Evolutionary conservation across 78 protist genomes (phyloP), one percentile per base, ranked within the genome.

Genomic region (Protostelium mycophagum): DNA sequence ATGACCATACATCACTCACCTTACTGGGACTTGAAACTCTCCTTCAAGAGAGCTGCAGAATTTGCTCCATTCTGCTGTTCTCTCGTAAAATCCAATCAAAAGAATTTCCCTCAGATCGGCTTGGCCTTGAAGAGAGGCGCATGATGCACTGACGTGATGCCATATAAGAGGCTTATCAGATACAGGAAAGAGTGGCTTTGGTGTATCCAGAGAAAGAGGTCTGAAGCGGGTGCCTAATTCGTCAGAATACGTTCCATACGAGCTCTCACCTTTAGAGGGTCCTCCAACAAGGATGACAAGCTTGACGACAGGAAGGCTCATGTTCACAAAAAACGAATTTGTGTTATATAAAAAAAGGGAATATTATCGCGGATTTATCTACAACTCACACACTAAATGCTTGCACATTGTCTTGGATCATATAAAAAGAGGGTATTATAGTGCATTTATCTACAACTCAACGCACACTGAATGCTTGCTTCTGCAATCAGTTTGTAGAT

Each of bases 141-240:
- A 37, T 38, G 91, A 84, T 63, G 92, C 91, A 37, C 86, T 89
- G 35, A 94, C 88, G 28, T 94, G 96, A 83, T 94, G 96, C 86
- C 86, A 91, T 28, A 94, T 86, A 93, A 94, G 92, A 85, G 94
- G 95, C 38, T 90, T 91, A 28, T 95, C 96, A 36, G 95, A 94
- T 35, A 94, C 85, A 83, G 96, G 96, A 39, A 94, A 94, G 35
- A 94, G 88, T 5, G 93, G 88, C 84, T 94, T 94, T 28, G 96
- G 96, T 84, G 86, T 37, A n/a, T 91, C 94, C 37, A 94, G 51
- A 35, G 96, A 94, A 1, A 94, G 31, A 39, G 96, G 96, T 83
- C 96, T 87, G 87, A 94, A 94, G 84, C 96, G 90, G 36, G 95
- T 92, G 0, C 96, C 96, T 51, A 25, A 16, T 51, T 51, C 73